Conservation (phyloP, 352 stramenopile species). For the Pythium coloratum region DNA sequence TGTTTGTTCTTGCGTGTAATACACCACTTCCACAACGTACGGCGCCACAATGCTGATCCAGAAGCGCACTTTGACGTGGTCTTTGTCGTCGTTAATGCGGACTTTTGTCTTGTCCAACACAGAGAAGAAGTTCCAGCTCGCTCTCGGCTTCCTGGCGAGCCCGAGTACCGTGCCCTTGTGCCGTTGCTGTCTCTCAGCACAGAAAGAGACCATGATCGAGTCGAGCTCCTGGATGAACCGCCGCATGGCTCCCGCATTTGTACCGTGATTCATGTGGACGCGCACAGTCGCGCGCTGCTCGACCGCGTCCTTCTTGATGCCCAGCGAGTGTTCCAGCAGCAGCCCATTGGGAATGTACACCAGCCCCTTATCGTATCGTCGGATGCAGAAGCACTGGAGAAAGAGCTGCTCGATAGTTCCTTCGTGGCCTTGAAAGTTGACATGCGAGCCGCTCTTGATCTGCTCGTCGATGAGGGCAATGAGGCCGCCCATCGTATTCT, state of each 20-base stretch:
- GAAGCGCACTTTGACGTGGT: slow-evolving; percentile 42
- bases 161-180: slow-evolving; percentile 42
- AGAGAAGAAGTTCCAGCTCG: slow-evolving; percentile 44
- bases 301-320: slow-evolving; percentile 66
- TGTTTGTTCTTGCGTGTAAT: slow-evolving; percentile 71
- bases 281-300: slow-evolving; percentile 54
- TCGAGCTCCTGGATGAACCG: slow-evolving; percentile 79
- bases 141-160: slow-evolving; percentile 42
- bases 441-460: slow-evolving; percentile 74
- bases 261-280: slow-evolving; percentile 62
- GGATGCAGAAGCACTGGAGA: slow-evolving; percentile 77
- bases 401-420: slow-evolving; percentile 83
- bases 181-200: slow-evolving; percentile 24
- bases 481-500: slow-evolving; percentile 84
- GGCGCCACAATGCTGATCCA: slow-evolving; percentile 73
- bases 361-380: slow-evolving; percentile 80
- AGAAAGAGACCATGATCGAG: slow-evolving; percentile 34
- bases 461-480: slow-evolving; percentile 82
- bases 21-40: slow-evolving; percentile 73
- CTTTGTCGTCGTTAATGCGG: slow-evolving; percentile 25
- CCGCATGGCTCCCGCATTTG: slow-evolving; percentile 44
- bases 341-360: slow-evolving; percentile 82
- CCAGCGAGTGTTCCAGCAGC: slow-evolving; percentile 71
- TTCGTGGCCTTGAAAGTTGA: slow-evolving; percentile 74
- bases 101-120: slow-evolving; percentile 46